phyloP scores from a whole-genome alignment of 2,329 filamentous ascomycete genomes.

The Aspergillus sp. region DNA sequence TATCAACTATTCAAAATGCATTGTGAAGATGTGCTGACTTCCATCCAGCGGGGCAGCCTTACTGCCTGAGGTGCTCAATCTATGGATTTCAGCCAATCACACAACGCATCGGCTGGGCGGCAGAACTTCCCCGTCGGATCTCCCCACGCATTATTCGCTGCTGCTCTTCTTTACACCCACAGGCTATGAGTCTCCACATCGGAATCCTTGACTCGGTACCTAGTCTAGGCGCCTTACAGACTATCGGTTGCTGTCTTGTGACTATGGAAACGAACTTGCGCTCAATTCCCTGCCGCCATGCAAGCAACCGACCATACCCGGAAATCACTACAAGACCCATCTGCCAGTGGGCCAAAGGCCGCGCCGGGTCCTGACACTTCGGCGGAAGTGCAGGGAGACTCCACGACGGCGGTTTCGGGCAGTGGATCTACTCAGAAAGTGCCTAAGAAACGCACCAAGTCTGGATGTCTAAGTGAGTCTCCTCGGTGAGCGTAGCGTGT shows the following conservation, averaged over 20 bases:
- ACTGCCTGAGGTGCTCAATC: neutral
- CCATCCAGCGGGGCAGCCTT: neutral
- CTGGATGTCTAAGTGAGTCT: constrained; percentile 78
- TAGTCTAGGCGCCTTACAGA: neutral
- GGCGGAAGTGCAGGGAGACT: constrained; percentile 1
- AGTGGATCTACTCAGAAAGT: constrained; percentile 26
- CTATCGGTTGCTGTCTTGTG: neutral
- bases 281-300: constrained; percentile 11
- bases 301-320: constrained; percentile 13
- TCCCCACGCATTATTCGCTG: neutral
- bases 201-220: neutral
- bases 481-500: constrained; percentile 29
- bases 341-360: constrained; percentile 1
- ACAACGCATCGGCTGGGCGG: neutral
- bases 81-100: neutral
- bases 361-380: constrained; percentile 9
- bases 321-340: constrained; percentile 6
- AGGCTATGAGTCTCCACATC: neutral
- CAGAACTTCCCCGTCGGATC: neutral
- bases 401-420: constrained; percentile 19
- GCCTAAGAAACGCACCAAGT: constrained; percentile 77
- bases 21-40: neutral
- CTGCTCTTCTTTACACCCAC: neutral
- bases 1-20: too few relatives aligned
- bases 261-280: constrained; percentile 19